These are phyloP conservation scores for Rhizophagus prolifer DNA, from an alignment of 192 early-diverging fungal species.

Conservation along the genomic window DNA sequence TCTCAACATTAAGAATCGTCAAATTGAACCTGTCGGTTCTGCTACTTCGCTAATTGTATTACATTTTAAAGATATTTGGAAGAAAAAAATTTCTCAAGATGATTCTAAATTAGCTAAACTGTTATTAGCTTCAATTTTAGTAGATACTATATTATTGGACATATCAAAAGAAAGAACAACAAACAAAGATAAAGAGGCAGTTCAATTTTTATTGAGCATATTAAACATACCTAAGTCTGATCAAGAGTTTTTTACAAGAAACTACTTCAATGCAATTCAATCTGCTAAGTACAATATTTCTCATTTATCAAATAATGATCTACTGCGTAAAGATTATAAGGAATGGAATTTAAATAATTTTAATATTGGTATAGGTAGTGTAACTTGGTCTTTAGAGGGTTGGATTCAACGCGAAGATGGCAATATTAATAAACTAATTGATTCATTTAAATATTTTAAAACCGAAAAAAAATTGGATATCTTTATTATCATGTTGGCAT, in stretches of 20 bases:
- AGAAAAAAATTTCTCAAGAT: background rate
- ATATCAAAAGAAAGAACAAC: slow-evolving; percentile 49
- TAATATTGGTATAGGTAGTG: slow-evolving; percentile 61
- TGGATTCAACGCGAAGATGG: slow-evolving; percentile 52
- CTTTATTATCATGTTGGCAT: slow-evolving; percentile 57
- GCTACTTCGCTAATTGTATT: slow-evolving; percentile 54
- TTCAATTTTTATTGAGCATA: slow-evolving; percentile 39
- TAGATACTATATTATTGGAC: slow-evolving; percentile 61
- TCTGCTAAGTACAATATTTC: slow-evolving; percentile 51
- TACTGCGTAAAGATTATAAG: slow-evolving; percentile 77
- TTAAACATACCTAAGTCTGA: background rate
- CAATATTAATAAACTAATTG: slow-evolving; percentile 29
- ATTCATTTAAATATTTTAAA: slow-evolving; percentile 37
- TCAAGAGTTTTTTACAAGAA: slow-evolving; percentile 7
- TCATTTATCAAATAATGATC: slow-evolving; percentile 46
- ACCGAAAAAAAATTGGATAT: slow-evolving; percentile 50
- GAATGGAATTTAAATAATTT: slow-evolving; percentile 51
- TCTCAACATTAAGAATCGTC: slow-evolving; percentile 40
- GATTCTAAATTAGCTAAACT: slow-evolving; percentile 39
- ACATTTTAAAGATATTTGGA: slow-evolving; percentile 36
- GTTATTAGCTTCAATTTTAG: slow-evolving; percentile 61
- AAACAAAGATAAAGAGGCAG: slow-evolving; percentile 42
- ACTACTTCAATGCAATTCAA: slow-evolving; percentile 53
- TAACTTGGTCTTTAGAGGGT: slow-evolving; percentile 50
- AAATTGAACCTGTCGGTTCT: slow-evolving; percentile 63